Conservation (phyloP, 148 eudicot species). For the Polygonum aviculare region DNA sequence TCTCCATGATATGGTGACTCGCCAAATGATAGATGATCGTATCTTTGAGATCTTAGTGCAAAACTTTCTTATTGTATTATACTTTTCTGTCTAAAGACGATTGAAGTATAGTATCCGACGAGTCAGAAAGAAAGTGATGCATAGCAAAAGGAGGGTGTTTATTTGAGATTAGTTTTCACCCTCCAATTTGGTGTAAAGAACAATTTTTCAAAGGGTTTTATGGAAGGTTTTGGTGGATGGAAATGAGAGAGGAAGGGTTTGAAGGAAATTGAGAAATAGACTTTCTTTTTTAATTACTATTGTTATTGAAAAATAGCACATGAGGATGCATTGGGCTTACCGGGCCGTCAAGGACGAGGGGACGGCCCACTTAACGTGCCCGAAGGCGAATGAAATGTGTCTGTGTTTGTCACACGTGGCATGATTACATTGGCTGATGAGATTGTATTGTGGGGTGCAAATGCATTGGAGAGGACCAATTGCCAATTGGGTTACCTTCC, state of each 20-base stretch:
- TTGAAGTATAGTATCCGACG: neutral
- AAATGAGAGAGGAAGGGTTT: neutral
- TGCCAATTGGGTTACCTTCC: neutral
- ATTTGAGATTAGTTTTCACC: neutral
- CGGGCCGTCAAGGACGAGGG: constrained; percentile 8
- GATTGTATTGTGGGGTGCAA: constrained; percentile 7
- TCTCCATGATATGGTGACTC: neutral
- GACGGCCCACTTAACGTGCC: constrained; percentile 6
- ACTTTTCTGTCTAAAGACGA: neutral
- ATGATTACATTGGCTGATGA: neutral
- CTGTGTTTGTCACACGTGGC: constrained; percentile 8
- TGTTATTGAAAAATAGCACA: neutral
- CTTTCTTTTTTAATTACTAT: too few relatives aligned
- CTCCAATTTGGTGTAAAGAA: neutral
- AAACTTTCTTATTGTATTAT: neutral
- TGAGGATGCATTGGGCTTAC: constrained; percentile 4
- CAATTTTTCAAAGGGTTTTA: neutral
- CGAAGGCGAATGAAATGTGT: constrained; percentile 1
- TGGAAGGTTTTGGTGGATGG: neutral
- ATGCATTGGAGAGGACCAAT: neutral
- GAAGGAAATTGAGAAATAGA: neutral
- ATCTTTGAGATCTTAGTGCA: too few relatives aligned
- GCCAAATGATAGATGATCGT: neutral
- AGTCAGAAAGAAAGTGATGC: neutral
- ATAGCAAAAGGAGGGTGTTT: neutral